A percentile compares a stretch with the other conserved stretches of the same genome.
Conservation (phyloP, 768 basidiomycete genomes). For the Hygrophorus pudorinus region DNA sequence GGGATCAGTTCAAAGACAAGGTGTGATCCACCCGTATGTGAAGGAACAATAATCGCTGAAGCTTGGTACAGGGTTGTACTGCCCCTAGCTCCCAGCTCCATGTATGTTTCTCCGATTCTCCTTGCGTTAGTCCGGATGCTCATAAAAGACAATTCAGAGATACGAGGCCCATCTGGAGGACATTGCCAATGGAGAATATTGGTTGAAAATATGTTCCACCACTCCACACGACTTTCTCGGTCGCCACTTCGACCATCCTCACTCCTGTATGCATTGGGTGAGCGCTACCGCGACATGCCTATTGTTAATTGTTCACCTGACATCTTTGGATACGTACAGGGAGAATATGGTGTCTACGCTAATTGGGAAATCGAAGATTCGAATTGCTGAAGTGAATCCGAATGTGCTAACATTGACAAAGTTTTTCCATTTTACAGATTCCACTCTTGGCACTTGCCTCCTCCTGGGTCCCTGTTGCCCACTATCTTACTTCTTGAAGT, state of each 20-base stretch:
- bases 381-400: background rate
- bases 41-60: background rate
- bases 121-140: background rate
- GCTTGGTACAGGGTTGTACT: background rate
- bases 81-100: background rate
- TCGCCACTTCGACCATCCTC: background rate
- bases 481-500: too few relatives aligned
- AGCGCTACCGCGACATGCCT: background rate
- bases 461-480: too few relatives aligned
- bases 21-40: background rate
- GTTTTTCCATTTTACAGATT: too few relatives aligned
- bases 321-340: background rate
- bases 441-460: too few relatives aligned
- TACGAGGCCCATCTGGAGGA: background rate
- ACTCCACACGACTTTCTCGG: background rate
- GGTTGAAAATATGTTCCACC: background rate
- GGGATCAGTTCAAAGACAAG: constrained; percentile 1
- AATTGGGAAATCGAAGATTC: constrained; percentile 1
- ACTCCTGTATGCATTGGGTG: background rate
- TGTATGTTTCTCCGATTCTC: background rate
- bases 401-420: too few relatives aligned
- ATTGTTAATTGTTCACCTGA: background rate
- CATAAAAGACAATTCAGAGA: background rate
- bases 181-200: background rate
- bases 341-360: background rate